A percentile compares a stretch with the other conserved stretches of the same genome.
Evolutionary conservation across 352 stramenopile genomes (phyloP).

Genomic region (Globisporangium recalcitrans): DNA sequence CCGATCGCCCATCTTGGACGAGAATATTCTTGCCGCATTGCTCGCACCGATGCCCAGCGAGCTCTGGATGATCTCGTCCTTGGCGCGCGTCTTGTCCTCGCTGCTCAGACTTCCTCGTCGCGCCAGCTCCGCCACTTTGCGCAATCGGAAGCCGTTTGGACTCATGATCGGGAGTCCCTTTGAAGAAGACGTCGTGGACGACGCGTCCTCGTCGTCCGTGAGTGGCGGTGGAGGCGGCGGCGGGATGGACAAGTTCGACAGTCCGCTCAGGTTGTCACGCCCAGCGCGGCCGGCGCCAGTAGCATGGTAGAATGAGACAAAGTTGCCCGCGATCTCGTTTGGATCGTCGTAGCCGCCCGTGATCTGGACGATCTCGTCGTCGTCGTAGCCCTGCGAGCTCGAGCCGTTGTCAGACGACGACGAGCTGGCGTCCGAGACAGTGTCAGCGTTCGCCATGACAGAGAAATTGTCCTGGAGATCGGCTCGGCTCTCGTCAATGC

Average conservation of each 20-base stretch:
- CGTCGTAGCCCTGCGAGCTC: conserved; percentile 55
- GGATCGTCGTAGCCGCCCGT: conserved; percentile 59
- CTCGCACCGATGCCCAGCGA: conserved; percentile 69
- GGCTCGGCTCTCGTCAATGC: conserved; percentile 59
- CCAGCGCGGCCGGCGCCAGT: conserved; percentile 25
- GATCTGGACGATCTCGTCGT: conserved; percentile 60
- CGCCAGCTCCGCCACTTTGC: conserved; percentile 76
- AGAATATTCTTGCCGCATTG: conserved; percentile 53
- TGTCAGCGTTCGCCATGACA: conserved; percentile 35
- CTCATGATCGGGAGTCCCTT: conserved; percentile 80
- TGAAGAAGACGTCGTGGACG: conserved; percentile 55
- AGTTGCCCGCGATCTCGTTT: conserved; percentile 57
- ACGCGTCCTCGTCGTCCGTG: conserved; percentile 62
- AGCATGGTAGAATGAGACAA: conserved; percentile 79
- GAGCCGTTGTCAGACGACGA: conserved; percentile 53
- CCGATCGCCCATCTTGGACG: conserved; percentile 44
- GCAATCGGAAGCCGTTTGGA: conserved; percentile 63
- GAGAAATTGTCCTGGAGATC: conserved; percentile 46
- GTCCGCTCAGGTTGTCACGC: conserved; percentile 25
- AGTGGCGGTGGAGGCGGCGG: conserved; percentile 57
- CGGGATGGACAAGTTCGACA: conserved; percentile 56
- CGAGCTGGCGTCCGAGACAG: conserved; percentile 39
- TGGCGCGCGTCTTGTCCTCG: conserved; percentile 79
- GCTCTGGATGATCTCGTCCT: conserved; percentile 86
- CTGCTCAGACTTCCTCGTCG: conserved; percentile 72